Base-by-base conservation (phyloP, 805 yeast species). In the Kazachstania taianensis region DNA sequence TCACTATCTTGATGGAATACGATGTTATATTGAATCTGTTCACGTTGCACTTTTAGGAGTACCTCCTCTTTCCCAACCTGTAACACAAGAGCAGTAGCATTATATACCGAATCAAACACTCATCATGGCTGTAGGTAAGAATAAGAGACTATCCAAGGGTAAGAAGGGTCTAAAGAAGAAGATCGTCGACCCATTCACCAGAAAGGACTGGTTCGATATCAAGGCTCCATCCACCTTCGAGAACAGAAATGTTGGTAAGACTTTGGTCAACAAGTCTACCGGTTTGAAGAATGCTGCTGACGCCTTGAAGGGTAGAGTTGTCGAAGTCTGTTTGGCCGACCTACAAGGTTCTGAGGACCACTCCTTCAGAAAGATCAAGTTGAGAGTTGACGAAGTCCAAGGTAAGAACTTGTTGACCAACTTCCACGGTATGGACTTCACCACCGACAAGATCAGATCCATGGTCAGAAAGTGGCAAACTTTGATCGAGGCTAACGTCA, bases 381-480 rank as follows among this genome's bases (percentile, higher is more conserved):
- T 87, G 71, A 86, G 96, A 74, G 94, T 89, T 60, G 97, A 87
- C 62, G 97, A 89, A 73, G 95, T 87, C 57, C 96, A 89, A 74
- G 96, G 96, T 73, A 84, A 85, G 74, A 85, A 86, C 80, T 77
- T 87, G 63, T 76, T 87, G 66, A 87, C 97, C 75, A 87, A 87
- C 92, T 87, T 87, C 92, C 96, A 87, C 77, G 97, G 96, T 62
- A 70, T 87, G 69, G 94, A 86, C 74, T 86, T 87, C 80, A 87
- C 96, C 63, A 74, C 94, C 53, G 96, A 87, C 76, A 89, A 87
- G 76, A 73, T 89, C 64, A 83, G 94, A 74, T 86, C 96, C 42
- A 77, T 89, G 67, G 96, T 87, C 49, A 84, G 96, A 79, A 87
- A 89, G 71, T 89, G 96, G 96, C 97, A 87, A 76, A 78, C 96